Evolutionary conservation across 371 early-diverging fungal genomes (phyloP).

Genomic region (Neoconidiobolus thromboides): DNA sequence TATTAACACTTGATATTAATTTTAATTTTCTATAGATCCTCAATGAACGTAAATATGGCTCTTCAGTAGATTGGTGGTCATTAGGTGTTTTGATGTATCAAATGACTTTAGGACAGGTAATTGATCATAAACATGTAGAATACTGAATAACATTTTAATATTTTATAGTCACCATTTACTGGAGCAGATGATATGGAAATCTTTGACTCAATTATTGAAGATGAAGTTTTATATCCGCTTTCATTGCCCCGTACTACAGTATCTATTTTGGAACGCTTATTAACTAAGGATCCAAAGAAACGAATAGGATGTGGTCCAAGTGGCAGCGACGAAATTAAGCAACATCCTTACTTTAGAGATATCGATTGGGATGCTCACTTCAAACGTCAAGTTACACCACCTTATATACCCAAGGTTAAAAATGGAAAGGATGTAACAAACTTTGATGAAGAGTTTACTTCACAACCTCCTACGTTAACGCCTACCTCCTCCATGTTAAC

Average conservation of each 20-base stretch:
- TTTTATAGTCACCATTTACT: slow-evolving; percentile 55
- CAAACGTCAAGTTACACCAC: slow-evolving; percentile 59
- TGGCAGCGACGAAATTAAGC: slow-evolving; percentile 76
- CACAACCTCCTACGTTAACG: slow-evolving; percentile 71
- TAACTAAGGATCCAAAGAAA: slow-evolving; percentile 70
- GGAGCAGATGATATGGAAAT: slow-evolving; percentile 92
- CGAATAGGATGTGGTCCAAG: slow-evolving; percentile 65
- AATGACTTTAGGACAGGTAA: slow-evolving; percentile 71
- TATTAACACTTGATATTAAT: background rate
- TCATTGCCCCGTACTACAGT: slow-evolving; percentile 79
- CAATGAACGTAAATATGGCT: slow-evolving; percentile 61
- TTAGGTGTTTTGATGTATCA: slow-evolving; percentile 82
- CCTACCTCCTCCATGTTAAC: slow-evolving; percentile 63
- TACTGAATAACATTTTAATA: background rate
- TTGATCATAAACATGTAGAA: background rate
- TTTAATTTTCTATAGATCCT: slow-evolving; percentile 30
- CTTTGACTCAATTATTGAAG: slow-evolving; percentile 81
- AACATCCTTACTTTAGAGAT: slow-evolving; percentile 85
- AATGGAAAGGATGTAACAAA: slow-evolving; percentile 76
- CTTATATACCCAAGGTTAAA: slow-evolving; percentile 66
- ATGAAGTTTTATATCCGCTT: slow-evolving; percentile 76
- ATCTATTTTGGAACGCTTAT: slow-evolving; percentile 61
- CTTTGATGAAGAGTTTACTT: slow-evolving; percentile 89
- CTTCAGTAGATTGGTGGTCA: slow-evolving; percentile 89
- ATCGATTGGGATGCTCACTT: slow-evolving; percentile 85